Conservation (phyloP, 2,329 filamentous ascomycete genomes). For the Biscogniauxia marginata region DNA sequence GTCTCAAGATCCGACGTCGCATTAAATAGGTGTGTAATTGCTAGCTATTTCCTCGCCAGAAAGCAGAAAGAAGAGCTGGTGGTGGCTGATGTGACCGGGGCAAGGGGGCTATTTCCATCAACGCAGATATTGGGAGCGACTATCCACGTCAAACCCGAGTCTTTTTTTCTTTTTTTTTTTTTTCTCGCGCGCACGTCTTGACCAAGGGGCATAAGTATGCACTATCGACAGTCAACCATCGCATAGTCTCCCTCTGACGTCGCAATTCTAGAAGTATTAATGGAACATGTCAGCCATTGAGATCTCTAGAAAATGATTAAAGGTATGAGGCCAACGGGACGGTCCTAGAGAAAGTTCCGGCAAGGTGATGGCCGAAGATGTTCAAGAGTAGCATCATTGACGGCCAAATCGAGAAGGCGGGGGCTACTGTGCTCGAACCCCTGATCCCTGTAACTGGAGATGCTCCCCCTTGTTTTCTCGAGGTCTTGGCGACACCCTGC, state of each 20-base stretch:
- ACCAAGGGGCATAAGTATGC: too few relatives aligned
- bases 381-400: background rate
- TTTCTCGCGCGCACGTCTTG: too few relatives aligned
- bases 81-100: background rate
- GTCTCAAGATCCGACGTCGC: background rate
- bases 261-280: background rate
- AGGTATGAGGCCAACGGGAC: too few relatives aligned
- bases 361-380: background rate
- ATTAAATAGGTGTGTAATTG: background rate
- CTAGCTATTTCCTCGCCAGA: background rate
- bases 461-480: constrained; percentile 10
- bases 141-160: background rate
- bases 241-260: background rate
- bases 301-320: too few relatives aligned
- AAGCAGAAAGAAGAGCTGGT: background rate
- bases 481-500: constrained; percentile 5
- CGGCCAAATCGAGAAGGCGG: background rate
- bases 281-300: too few relatives aligned
- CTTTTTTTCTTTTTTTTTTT: background rate
- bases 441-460: constrained; percentile 18
- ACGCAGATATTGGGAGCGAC: background rate
- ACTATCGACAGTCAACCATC: background rate
- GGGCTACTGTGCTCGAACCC: background rate
- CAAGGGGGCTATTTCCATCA: background rate
- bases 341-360: background rate